Evolutionary conservation across 768 basidiomycete species (phyloP).

Genomic region (Agrocybe praecox): DNA sequence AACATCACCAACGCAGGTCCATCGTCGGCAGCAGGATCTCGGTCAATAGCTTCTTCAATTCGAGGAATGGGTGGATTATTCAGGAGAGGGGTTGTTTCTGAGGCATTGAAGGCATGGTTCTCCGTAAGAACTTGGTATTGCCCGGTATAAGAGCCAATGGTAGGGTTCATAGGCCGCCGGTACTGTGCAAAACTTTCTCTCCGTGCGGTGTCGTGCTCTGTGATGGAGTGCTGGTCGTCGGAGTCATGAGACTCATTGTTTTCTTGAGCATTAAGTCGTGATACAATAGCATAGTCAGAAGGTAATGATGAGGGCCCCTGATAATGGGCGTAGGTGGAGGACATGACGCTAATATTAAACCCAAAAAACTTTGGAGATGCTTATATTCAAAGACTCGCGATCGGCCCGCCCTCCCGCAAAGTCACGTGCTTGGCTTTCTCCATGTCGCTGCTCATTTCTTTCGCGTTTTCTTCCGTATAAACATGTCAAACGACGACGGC

Average conservation of each 20-base stretch:
- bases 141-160: constrained; percentile 29
- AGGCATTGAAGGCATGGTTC: constrained; percentile 7
- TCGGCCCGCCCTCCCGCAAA: not conserved
- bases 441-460: not conserved
- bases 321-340: constrained; percentile 57
- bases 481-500: not conserved
- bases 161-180: constrained; percentile 35
- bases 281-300: constrained; percentile 67
- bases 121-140: constrained; percentile 1
- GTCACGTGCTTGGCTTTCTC: not conserved
- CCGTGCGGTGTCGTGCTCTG: constrained; percentile 12
- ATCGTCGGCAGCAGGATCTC: constrained; percentile 29
- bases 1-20: constrained; percentile 38
- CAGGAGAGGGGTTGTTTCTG: constrained; percentile 64
- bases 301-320: constrained; percentile 61
- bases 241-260: constrained; percentile 14
- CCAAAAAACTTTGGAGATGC: not conserved
- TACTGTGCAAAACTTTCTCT: constrained; percentile 22
- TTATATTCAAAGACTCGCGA: not conserved
- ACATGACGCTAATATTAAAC: constrained; percentile 27
- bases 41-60: constrained; percentile 54
- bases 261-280: constrained; percentile 40
- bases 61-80: constrained; percentile 51
- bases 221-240: constrained; percentile 18
- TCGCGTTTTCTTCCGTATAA: not conserved